Evolutionary conservation across 257 asterid genomes (phyloP), one percentile per base, ranked within the genome.

Genomic region (Handroanthus guayacan): DNA sequence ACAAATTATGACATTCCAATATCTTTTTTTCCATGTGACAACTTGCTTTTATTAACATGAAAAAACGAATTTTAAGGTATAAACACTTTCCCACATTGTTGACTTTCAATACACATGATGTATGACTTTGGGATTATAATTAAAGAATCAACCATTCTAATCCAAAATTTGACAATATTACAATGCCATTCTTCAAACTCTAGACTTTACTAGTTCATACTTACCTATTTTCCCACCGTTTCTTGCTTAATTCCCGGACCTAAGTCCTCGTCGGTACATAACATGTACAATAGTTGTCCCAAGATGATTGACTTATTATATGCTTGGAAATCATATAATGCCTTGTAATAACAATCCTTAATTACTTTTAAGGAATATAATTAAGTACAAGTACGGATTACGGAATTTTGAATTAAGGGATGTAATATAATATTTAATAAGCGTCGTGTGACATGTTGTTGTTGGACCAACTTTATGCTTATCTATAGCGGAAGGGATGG

Each of bases 241-340:
- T 47, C 13, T 48, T 72, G 82, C 78, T 56, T 34, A 52, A 78
- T 71, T 72, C 52, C 38, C 70, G 82, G 82, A 5, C 55, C 1
- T 52, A 51, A 50, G 64, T 64, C 52, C 18, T 62, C 38, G 11
- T 34, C 50, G 12, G 17, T 51, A 52, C 2, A 8, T 17, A 8
- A 66, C 39, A n/a, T 17, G 70, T 54, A 36, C 18, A 37, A 62
- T 37, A 31, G 4, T 62, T 60, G 7, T 25, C 9, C 6, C 25
- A 31, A 3, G 5, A 7, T 10, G n/a, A 20, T 25, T 25, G 34
- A 31, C 34, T 18, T 54, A n/a, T 2, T 14, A 3, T 12, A n/a
- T 11, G 16, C 9, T 60, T 12, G 7, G 20, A 60, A 60, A 8
- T 60, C 8, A 60, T 54, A 16, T 12, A 54, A 60, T 60, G 65